These are phyloP conservation scores for Russula dissimulans DNA, from an alignment of 768 basidiomycete genomes.

Conservation along the genomic window DNA sequence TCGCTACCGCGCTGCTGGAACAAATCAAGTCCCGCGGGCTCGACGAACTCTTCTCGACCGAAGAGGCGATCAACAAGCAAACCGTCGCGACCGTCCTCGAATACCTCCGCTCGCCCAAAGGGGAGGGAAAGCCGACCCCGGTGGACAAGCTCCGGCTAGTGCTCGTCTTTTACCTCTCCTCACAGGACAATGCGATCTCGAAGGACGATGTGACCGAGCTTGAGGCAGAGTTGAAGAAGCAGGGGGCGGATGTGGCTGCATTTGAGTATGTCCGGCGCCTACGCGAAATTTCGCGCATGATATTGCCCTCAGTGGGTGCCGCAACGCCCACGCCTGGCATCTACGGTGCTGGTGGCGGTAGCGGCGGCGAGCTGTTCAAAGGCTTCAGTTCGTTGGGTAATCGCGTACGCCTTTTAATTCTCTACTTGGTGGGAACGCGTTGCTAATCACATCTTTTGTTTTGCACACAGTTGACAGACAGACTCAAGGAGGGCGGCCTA, in stretches of 20 bases:
- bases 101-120: conserved; percentile 65
- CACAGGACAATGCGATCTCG: conserved; percentile 66
- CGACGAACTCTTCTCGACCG: conserved; percentile 94
- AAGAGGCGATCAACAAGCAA: conserved; percentile 87
- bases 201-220: conserved; percentile 87
- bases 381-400: conserved; percentile 91
- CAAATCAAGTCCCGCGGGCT: conserved; percentile 92
- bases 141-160: conserved; percentile 89
- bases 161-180: conserved; percentile 90
- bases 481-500: conserved; percentile 90
- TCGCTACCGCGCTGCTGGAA: conserved; percentile 89
- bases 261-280: conserved; percentile 91
- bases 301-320: conserved; percentile 53
- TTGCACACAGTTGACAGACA: conserved; percentile 68
- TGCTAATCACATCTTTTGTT: background rate
- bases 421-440: background rate
- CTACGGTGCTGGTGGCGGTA: conserved; percentile 38
- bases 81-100: conserved; percentile 76
- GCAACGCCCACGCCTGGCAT: conserved; percentile 56
- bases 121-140: conserved; percentile 56
- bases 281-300: conserved; percentile 90
- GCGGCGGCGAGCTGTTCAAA: conserved; percentile 83
- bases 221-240: conserved; percentile 75
- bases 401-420: conserved; percentile 43
- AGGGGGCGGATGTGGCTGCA: conserved; percentile 71